Evolutionary conservation across 2,329 filamentous ascomycete genomes (phyloP), one percentile per base, ranked within the genome.

Genomic region (Stachybotrys chlorohalonatus): DNA sequence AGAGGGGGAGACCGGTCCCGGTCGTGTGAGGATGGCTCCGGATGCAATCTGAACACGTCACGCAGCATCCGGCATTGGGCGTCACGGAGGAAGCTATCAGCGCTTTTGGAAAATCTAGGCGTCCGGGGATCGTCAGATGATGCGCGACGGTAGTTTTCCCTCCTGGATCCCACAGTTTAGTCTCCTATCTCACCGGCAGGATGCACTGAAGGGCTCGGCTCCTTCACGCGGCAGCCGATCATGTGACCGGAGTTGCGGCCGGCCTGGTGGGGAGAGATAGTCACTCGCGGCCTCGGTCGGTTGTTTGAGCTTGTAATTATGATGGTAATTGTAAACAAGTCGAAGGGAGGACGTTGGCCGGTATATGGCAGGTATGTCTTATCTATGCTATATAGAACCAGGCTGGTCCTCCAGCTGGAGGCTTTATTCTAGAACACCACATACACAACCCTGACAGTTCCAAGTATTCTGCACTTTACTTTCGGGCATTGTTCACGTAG

Each of bases 181-280:
- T 24, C 24, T 24, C 24, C 24, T 24, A 24, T 24, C 24, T 24
- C 24, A 24, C 24, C 4, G 4, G 24, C 24, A 24, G 24, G 24
- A 24, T 13, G 36, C 36, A 42, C 13, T 9, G 36, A 42, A 9
- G 36, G 13, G 36, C 8, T 13, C 36, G 36, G 36, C 36, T 13
- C 36, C 9, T 42, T 9, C 36, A 9, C 36, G 13, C 36, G 13
- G 8, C 36, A 24, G 8, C 54, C 54, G 54, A 51, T 55, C 54
- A 55, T 55, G 54, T 55, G 54, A 55, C 48, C 54, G 53, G 51
- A 36, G 4, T 5, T 13, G 9, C 11, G 7, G 11, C 55, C 51
- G 49, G 13, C 9, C 36, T 42, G 36, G 36, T 42, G 13, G 36
- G 36, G 51, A 42, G n/a, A 15, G 47, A 36, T 49, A 13, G 51